Percentiles rank a stretch among this genome's conserved stretches.
These are phyloP conservation scores for Tephrocybe sp. DNA, from an alignment of 768 basidiomycete species.

Conservation along the genomic window DNA sequence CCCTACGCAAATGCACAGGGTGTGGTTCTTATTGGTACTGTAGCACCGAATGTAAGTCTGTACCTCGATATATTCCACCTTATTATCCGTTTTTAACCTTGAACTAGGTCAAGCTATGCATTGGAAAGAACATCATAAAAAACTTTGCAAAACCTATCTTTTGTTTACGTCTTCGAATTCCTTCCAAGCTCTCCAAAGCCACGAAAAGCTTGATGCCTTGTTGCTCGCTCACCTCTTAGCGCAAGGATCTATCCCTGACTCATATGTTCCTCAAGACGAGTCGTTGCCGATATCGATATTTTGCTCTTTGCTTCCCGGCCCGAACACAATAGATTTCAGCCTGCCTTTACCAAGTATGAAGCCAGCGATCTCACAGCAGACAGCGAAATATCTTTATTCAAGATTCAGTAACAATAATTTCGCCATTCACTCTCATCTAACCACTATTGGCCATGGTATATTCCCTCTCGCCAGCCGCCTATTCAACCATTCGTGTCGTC, in stretches of 20 bases:
- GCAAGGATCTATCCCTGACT: conserved; percentile 23
- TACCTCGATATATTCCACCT: not conserved
- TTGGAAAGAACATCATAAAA: conserved; percentile 66
- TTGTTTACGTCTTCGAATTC: conserved; percentile 40
- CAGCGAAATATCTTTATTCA: conserved; percentile 37
- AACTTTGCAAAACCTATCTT: conserved; percentile 61
- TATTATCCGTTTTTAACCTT: not conserved
- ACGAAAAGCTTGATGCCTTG: conserved; percentile 59
- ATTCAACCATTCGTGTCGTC: conserved; percentile 81
- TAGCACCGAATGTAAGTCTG: conserved; percentile 50
- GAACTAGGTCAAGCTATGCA: conserved; percentile 61
- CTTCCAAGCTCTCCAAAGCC: conserved; percentile 46
- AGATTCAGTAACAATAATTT: conserved; percentile 85
- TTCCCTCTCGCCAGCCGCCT: conserved; percentile 76
- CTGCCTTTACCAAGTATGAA: conserved; percentile 32
- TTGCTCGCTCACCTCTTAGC: conserved; percentile 64
- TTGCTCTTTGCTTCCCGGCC: conserved; percentile 44
- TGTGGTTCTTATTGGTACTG: conserved; percentile 79
- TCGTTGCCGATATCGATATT: conserved; percentile 31
- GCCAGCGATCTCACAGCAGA: conserved; percentile 22
- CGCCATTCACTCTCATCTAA: conserved; percentile 69
- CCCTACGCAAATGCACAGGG: conserved; percentile 57
- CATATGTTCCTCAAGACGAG: conserved; percentile 18
- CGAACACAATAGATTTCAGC: conserved; percentile 15
- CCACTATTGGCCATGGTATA: conserved; percentile 67